Conservation (phyloP, 768 basidiomycete genomes). For the Panellus pusillus region DNA sequence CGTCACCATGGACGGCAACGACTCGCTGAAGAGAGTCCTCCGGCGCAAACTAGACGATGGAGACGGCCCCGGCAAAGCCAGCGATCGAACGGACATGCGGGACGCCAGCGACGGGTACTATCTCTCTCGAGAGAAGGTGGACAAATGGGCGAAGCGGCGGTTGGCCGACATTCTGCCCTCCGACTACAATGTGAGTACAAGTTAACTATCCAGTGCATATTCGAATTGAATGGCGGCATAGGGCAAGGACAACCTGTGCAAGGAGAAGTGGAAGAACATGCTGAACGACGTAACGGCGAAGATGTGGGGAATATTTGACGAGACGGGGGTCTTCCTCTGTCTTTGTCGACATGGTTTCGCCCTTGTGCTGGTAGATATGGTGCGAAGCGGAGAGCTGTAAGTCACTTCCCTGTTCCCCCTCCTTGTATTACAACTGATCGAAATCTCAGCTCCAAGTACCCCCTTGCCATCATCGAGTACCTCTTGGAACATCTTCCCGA, state of each 20-base stretch:
- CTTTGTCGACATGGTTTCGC: no score
- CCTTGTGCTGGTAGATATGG: no score
- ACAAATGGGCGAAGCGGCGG: conserved; percentile 11
- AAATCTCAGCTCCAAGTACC: no score
- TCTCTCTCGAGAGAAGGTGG: conserved; percentile 15
- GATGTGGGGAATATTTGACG: not conserved
- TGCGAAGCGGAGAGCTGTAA: no score
- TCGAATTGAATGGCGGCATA: not conserved
- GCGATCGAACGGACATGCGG: conserved; percentile 4
- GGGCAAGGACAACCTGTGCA: conserved; percentile 14
- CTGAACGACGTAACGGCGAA: not conserved
- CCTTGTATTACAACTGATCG: no score
- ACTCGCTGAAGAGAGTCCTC: conserved; percentile 23
- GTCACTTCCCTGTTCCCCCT: no score
- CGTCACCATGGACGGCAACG: conserved; percentile 27
- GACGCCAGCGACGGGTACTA: conserved; percentile 8
- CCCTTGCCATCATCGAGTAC: no score
- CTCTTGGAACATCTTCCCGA: no score
- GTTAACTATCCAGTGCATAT: not conserved
- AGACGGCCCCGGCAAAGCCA: conserved; percentile 2
- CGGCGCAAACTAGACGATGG: not conserved
- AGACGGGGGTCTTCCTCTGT: not conserved
- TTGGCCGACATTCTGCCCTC: not conserved
- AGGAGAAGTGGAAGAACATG: conserved; percentile 20
- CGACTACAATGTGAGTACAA: not conserved